A percentile compares a stretch with the other conserved stretches of the same genome.
Conservation (phyloP, 352 stramenopile species). For the Globisporangium carolinianum region DNA sequence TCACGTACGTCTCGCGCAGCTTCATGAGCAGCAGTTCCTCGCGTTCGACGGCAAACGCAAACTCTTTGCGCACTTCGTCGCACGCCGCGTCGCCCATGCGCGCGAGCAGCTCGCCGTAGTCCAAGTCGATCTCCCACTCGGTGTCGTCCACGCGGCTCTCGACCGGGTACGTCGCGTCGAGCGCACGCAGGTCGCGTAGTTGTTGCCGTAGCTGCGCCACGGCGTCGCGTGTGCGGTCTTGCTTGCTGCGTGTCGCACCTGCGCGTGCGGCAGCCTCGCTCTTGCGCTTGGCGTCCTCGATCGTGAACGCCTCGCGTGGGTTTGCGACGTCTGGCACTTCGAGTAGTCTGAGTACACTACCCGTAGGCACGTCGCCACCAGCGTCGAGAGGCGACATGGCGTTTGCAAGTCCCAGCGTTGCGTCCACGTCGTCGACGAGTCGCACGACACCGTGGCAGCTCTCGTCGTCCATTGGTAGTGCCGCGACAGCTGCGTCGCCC, state of each 20-base stretch:
- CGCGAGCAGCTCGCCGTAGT: conserved; percentile 71
- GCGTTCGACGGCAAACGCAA: conserved; percentile 72
- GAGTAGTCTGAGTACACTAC: conserved; percentile 19
- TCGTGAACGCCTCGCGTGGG: conserved; percentile 78
- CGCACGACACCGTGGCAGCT: conserved; percentile 45
- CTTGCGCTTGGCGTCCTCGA: conserved; percentile 90
- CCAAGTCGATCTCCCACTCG: conserved; percentile 86
- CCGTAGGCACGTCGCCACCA: conserved; percentile 3
- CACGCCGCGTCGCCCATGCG: conserved; percentile 66
- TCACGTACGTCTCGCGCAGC: conserved; percentile 72
- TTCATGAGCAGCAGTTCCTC: conserved; percentile 83
- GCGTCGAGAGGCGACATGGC: conserved; percentile 10
- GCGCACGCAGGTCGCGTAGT: conserved; percentile 59
- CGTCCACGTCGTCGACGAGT: conserved; percentile 30
- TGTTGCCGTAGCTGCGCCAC: conserved; percentile 79
- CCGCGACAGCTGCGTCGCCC: not conserved
- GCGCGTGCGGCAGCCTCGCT: conserved; percentile 79
- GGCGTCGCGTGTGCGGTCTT: conserved; percentile 82
- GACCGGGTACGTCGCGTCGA: conserved; percentile 39
- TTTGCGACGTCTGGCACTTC: conserved; percentile 72
- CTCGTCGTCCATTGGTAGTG: conserved; percentile 38
- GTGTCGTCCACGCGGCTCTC: conserved; percentile 54
- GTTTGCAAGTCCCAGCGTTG: conserved; percentile 21
- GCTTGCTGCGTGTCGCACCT: conserved; percentile 61
- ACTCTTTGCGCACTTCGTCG: conserved; percentile 84